phyloP scores from a whole-genome alignment of 2,329 filamentous ascomycete species.

The Chalara sp. region DNA sequence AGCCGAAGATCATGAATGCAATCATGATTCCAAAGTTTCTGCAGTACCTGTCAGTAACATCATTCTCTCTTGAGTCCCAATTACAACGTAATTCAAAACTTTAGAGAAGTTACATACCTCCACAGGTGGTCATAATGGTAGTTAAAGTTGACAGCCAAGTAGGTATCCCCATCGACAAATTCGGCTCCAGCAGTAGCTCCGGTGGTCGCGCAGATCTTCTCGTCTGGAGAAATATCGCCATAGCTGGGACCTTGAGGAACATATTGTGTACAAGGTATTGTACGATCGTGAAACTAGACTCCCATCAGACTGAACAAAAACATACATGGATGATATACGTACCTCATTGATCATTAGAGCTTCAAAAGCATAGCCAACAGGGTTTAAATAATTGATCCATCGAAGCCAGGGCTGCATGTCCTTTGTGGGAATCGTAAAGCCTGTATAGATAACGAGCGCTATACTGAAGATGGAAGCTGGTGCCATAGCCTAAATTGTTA shows the following conservation, averaged over 20 bases:
- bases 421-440: constrained; percentile 33
- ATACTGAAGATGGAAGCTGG: constrained; percentile 44
- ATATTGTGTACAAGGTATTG: constrained; percentile 13
- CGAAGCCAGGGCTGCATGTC: constrained; percentile 73
- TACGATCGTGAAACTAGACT: constrained; percentile 44
- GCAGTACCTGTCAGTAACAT: not conserved
- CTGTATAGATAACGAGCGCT: constrained; percentile 21
- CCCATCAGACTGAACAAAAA: too few species aligned
- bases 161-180: constrained; percentile 50
- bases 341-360: constrained; percentile 75
- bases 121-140: constrained; percentile 57
- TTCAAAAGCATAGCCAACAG: constrained; percentile 71
- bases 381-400: constrained; percentile 63
- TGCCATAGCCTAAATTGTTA: too few species aligned
- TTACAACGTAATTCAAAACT: too few species aligned
- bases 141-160: constrained; percentile 45
- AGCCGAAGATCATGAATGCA: constrained; percentile 57
- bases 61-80: not conserved
- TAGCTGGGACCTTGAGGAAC: constrained; percentile 18
- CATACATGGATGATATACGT: too few species aligned
- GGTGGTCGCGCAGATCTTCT: constrained; percentile 46
- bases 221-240: constrained; percentile 3
- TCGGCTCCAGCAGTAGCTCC: constrained; percentile 48
- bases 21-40: constrained; percentile 62
- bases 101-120: too few species aligned